Percentiles rank a stretch among this genome's conserved stretches.
These are phyloP conservation scores for Plicaturopsis crispa DNA, from an alignment of 768 basidiomycete species.

Conservation along the genomic window DNA sequence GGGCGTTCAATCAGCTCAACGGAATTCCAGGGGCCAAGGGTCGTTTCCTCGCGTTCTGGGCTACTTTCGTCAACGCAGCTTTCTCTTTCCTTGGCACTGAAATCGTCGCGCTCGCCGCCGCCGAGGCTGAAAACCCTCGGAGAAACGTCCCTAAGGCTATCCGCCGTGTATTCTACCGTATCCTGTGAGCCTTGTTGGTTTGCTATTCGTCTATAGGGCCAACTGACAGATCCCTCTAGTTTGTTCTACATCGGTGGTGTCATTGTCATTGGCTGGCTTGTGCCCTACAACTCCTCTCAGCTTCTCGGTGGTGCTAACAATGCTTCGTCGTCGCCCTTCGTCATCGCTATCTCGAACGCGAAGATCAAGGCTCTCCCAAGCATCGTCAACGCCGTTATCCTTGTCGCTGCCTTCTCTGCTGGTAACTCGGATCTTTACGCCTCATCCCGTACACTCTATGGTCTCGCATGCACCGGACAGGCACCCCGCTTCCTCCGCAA, in stretches of 20 bases:
- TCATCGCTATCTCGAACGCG: constrained; percentile 35
- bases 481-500: constrained; percentile 8
- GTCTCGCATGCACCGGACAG: constrained; percentile 9
- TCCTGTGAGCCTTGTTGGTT: constrained; percentile 22
- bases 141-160: constrained; percentile 32
- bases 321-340: constrained; percentile 26
- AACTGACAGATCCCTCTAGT: background rate
- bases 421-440: constrained; percentile 8
- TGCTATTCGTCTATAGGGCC: background rate
- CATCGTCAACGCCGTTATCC: constrained; percentile 29
- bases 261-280: constrained; percentile 33
- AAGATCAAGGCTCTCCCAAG: constrained; percentile 40
- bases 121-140: constrained; percentile 34
- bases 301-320: constrained; percentile 17
- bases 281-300: constrained; percentile 21
- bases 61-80: constrained; percentile 18
- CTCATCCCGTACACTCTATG: constrained; percentile 4
- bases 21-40: constrained; percentile 28
- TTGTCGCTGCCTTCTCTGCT: constrained; percentile 18
- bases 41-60: constrained; percentile 22
- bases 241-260: constrained; percentile 23
- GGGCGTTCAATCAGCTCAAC: constrained; percentile 16
- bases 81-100: constrained; percentile 32
- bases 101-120: constrained; percentile 27
- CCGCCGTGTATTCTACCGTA: constrained; percentile 29